phyloP scores from a whole-genome alignment of 176 grass and related monocot genomes.

The Elymus sibiricus region DNA sequence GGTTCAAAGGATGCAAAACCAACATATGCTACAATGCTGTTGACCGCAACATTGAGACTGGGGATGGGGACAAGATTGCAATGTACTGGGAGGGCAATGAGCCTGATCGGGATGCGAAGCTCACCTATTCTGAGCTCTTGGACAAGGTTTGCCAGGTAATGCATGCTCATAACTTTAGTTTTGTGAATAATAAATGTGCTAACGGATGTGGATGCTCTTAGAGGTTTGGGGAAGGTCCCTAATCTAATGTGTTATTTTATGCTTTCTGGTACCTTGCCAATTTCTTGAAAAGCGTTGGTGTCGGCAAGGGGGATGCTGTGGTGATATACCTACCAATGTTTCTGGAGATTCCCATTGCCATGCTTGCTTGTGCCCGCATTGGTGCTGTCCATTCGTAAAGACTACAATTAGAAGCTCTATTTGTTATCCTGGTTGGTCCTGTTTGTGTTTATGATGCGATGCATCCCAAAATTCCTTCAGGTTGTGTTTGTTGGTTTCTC shows the following conservation, averaged over 20 bases:
- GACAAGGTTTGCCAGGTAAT: constrained; percentile 94
- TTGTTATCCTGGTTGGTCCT: not conserved
- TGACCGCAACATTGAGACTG: constrained; percentile 63
- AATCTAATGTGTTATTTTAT: constrained; percentile 3
- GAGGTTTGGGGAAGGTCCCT: not conserved
- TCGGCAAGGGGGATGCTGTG: constrained; percentile 77
- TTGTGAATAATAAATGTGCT: not conserved
- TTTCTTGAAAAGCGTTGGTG: constrained; percentile 82
- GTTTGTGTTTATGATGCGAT: not conserved
- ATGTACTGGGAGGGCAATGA: constrained; percentile 96
- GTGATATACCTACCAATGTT: constrained; percentile 96
- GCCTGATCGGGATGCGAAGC: constrained; percentile 39
- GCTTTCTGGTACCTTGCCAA: constrained; percentile 60
- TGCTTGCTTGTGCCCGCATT: constrained; percentile 94
- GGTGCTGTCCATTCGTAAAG: constrained; percentile 93
- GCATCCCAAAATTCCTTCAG: constrained; percentile 25
- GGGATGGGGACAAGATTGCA: constrained; percentile 75
- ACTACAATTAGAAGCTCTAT: not conserved
- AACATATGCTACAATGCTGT: constrained; percentile 96
- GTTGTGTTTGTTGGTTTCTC: constrained; percentile 96
- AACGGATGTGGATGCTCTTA: constrained; percentile 22
- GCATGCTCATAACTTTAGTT: not conserved
- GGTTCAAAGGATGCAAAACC: constrained; percentile 88
- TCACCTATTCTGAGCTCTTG: constrained; percentile 82
- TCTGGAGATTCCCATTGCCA: constrained; percentile 89